Conservation (phyloP, 164 flowering plant genomes). For the Cinnamomum micranthum region DNA sequence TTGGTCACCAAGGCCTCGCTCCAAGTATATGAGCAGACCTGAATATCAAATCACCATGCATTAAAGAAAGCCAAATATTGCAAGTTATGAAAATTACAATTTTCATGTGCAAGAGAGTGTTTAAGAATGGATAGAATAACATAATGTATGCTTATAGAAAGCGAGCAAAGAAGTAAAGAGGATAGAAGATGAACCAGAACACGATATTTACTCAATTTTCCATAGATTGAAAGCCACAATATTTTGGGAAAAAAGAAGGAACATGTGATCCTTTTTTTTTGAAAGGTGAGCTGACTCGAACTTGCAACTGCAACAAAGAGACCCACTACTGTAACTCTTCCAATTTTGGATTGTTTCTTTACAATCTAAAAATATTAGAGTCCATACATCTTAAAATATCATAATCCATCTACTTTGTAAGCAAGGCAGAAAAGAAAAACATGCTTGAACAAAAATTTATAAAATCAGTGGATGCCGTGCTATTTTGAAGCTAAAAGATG, state of each 20-base stretch:
- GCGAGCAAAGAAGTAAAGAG: background rate
- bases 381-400: too few species aligned
- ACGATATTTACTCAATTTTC: too few species aligned
- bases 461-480: too few species aligned
- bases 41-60: constrained; percentile 5
- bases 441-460: too few species aligned
- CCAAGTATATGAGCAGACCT: constrained; percentile 65
- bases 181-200: background rate
- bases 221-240: background rate
- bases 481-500: too few species aligned
- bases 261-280: background rate
- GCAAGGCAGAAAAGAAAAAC: too few species aligned
- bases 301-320: too few species aligned
- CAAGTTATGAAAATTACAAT: background rate
- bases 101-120: background rate
- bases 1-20: constrained; percentile 62
- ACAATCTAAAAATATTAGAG: too few species aligned
- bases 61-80: background rate
- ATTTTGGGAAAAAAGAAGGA: background rate
- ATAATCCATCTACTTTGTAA: too few species aligned
- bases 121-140: background rate
- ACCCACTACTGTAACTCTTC: too few species aligned
- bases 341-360: too few species aligned
- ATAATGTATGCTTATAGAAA: background rate
- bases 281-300: too few species aligned